Evolutionary conservation across 75 land plant species (phyloP).

Genomic region (Cupressus sempervirens): DNA sequence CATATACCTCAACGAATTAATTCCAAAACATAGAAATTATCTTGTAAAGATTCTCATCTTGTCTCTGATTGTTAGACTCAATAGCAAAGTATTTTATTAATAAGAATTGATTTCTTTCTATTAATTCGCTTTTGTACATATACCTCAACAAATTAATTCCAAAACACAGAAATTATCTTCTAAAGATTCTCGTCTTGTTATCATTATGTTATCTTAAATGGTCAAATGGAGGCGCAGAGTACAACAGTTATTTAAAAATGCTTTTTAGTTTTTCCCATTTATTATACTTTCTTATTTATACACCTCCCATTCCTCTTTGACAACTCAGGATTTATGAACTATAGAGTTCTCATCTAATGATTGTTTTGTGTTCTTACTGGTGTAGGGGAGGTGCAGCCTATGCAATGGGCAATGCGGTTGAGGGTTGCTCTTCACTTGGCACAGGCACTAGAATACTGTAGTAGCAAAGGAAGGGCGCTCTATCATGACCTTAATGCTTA

Average conservation of each 20-base stretch:
- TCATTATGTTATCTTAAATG: not conserved
- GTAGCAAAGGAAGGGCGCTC: conserved; percentile 49
- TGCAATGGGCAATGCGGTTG: conserved; percentile 80
- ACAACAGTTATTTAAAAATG: not conserved
- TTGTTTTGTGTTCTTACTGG: not conserved
- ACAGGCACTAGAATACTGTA: conserved; percentile 70
- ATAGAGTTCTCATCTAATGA: not conserved
- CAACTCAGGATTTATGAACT: not conserved
- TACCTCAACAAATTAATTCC: not conserved
- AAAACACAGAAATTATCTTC: not conserved
- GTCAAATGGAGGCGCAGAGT: not conserved
- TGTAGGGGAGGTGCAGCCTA: conserved; percentile 76
- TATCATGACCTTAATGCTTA: conserved; percentile 80
- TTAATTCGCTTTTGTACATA: not conserved
- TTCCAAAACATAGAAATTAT: not conserved
- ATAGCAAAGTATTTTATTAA: not conserved
- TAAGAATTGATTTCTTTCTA: not conserved
- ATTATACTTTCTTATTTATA: not conserved
- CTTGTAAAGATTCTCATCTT: not conserved
- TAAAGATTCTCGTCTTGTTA: not conserved
- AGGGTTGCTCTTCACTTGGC: conserved; percentile 72
- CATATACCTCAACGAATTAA: not conserved
- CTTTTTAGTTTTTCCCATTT: not conserved
- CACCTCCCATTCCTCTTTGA: not conserved
- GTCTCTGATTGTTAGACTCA: not conserved